Evolutionary conservation across 352 stramenopile species (phyloP).

Genomic region (Globisporangium apiculatum): DNA sequence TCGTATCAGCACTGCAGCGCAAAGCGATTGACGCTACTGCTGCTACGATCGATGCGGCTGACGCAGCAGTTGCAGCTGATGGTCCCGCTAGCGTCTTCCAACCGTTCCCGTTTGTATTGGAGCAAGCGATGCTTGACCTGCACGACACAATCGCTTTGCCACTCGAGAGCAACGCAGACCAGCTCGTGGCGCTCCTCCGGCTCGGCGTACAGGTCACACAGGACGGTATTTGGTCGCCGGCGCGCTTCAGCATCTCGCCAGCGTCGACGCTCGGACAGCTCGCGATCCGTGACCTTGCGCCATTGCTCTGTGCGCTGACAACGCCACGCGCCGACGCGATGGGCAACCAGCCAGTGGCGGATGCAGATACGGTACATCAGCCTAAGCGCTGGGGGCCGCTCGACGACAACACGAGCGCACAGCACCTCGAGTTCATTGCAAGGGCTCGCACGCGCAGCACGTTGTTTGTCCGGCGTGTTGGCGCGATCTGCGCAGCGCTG

Average conservation of each 20-base stretch:
- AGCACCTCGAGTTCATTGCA: not conserved
- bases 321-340: not conserved
- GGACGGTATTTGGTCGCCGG: not conserved
- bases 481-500: not conserved
- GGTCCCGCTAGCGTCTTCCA: not conserved
- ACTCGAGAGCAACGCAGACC: no score
- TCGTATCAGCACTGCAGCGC: not conserved
- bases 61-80: no score
- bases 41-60: no score
- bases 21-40: not conserved
- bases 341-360: not conserved
- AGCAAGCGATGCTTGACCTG: not conserved
- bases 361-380: no score
- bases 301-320: not conserved
- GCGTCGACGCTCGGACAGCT: not conserved
- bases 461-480: not conserved
- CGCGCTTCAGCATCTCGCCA: not conserved
- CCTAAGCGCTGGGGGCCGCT: not conserved
- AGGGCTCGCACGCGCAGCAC: not conserved
- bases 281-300: not conserved
- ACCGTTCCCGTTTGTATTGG: not conserved
- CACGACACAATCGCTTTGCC: not conserved
- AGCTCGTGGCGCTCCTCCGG: not conserved
- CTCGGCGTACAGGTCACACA: not conserved
- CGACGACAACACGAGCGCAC: not conserved